A percentile compares a stretch with the other conserved stretches of the same genome.
Evolutionary conservation across 345 rosid genomes (phyloP).

Genomic region (Gossypium mustelinum): DNA sequence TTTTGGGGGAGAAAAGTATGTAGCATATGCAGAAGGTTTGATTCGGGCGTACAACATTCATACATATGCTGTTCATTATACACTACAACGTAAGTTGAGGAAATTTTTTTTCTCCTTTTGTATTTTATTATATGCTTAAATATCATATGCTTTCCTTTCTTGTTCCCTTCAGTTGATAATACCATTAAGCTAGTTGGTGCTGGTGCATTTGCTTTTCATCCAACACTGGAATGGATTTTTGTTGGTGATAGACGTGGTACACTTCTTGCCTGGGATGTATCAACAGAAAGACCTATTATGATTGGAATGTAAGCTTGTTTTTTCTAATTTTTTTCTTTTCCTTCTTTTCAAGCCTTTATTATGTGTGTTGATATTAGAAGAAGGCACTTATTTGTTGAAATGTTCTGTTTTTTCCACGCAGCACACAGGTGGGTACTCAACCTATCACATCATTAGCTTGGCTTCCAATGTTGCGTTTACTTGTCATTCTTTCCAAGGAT

Average conservation of each 20-base stretch:
- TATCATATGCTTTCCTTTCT: background rate
- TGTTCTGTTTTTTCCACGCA: constrained; percentile 23
- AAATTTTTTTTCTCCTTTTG: background rate
- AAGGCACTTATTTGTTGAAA: background rate
- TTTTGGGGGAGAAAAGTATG: constrained; percentile 45
- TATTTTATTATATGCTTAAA: background rate
- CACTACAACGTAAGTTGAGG: constrained; percentile 72
- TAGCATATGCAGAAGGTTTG: constrained; percentile 96
- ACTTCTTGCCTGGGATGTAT: constrained; percentile 98
- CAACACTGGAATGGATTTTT: constrained; percentile 92
- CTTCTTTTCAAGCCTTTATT: background rate
- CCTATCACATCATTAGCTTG: constrained; percentile 87
- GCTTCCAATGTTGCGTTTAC: constrained; percentile 76
- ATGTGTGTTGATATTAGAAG: background rate
- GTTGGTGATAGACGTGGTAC: constrained; percentile 98
- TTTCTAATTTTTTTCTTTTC: background rate
- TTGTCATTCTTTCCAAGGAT: constrained; percentile 84
- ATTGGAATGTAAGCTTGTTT: constrained; percentile 77
- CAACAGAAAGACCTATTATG: constrained; percentile 93
- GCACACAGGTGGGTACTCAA: constrained; percentile 91
- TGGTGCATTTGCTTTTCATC: constrained; percentile 94
- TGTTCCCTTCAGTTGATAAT: constrained; percentile 66
- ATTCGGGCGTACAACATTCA: constrained; percentile 97
- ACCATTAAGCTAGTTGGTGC: constrained; percentile 94
- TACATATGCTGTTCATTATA: constrained; percentile 85